These are phyloP conservation scores for Stromatinia cepivora DNA, from an alignment of 2,329 filamentous ascomycete species.

Conservation along the genomic window DNA sequence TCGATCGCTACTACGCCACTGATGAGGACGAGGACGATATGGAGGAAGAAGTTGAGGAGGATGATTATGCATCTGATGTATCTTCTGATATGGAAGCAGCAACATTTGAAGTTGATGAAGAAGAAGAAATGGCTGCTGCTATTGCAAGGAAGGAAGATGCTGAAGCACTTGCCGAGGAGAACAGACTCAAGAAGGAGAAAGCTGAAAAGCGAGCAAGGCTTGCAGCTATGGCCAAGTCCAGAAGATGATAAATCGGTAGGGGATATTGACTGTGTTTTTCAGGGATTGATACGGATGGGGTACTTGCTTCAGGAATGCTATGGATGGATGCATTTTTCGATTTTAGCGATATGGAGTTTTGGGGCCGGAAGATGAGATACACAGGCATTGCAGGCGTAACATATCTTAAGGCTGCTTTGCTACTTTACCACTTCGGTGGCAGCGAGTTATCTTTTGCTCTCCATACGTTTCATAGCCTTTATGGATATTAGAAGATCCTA, in stretches of 20 bases:
- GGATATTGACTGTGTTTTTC: not conserved
- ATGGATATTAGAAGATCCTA: slow-evolving; percentile 9
- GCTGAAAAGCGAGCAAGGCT: slow-evolving; percentile 47
- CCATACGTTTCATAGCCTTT: slow-evolving; percentile 7
- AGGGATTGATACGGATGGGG: slow-evolving; percentile 17
- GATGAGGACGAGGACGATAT: slow-evolving; percentile 37
- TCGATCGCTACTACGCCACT: slow-evolving; percentile 45
- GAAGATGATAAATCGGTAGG: slow-evolving; percentile 15
- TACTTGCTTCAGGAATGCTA: slow-evolving; percentile 9
- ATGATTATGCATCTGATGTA: slow-evolving; percentile 64
- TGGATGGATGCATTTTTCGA: slow-evolving; percentile 20
- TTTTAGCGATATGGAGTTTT: slow-evolving; percentile 25
- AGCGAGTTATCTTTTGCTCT: not conserved
- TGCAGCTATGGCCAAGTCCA: slow-evolving; percentile 38
- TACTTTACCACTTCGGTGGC: not conserved
- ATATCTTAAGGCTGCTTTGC: slow-evolving; percentile 7
- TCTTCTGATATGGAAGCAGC: slow-evolving; percentile 81
- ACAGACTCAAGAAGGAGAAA: slow-evolving; percentile 61
- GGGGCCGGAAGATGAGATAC: slow-evolving; percentile 12
- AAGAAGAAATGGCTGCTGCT: slow-evolving; percentile 63
- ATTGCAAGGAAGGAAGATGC: slow-evolving; percentile 68
- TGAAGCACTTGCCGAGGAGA: slow-evolving; percentile 62
- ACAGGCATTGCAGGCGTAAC: slow-evolving; percentile 25
- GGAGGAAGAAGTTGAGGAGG: slow-evolving; percentile 44
- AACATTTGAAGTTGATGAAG: slow-evolving; percentile 69